These are phyloP conservation scores for Boletus tylopilopsis DNA, from an alignment of 768 basidiomycete species.

Conservation along the genomic window DNA sequence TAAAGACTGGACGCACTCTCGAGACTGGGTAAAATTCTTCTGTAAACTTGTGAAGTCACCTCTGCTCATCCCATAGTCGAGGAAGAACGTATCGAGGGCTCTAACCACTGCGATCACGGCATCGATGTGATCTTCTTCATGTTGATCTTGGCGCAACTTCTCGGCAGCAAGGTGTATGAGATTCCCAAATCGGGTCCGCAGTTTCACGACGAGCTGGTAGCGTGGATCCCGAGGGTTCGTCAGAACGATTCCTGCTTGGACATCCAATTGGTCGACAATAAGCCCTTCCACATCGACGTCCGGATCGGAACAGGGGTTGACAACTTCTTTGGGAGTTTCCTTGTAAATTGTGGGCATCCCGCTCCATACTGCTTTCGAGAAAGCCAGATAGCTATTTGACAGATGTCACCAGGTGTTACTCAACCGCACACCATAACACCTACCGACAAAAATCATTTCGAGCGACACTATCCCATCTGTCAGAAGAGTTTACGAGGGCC, in stretches of 20 bases:
- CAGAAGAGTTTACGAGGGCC: slow-evolving; percentile 46
- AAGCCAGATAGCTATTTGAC: slow-evolving; percentile 55
- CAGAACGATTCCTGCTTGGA: slow-evolving; percentile 72
- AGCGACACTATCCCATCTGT: slow-evolving; percentile 59
- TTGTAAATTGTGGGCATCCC: slow-evolving; percentile 71
- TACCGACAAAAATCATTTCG: slow-evolving; percentile 86
- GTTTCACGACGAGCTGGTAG: slow-evolving; percentile 57
- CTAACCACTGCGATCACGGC: slow-evolving; percentile 70
- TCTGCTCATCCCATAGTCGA: slow-evolving; percentile 65
- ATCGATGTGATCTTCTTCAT: slow-evolving; percentile 83
- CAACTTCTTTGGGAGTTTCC: slow-evolving; percentile 52
- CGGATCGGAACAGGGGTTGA: slow-evolving; percentile 53
- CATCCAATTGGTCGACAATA: slow-evolving; percentile 58
- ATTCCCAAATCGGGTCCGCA: slow-evolving; percentile 63
- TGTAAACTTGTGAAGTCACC: slow-evolving; percentile 58
- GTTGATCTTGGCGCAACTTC: slow-evolving; percentile 55
- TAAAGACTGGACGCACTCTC: slow-evolving; percentile 21
- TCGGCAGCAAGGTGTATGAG: slow-evolving; percentile 65
- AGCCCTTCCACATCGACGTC: slow-evolving; percentile 70
- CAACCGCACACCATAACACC: slow-evolving; percentile 10
- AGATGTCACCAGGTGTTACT: slow-evolving; percentile 1
- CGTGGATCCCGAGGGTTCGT: slow-evolving; percentile 70
- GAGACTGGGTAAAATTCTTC: slow-evolving; percentile 37
- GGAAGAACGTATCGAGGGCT: slow-evolving; percentile 71
- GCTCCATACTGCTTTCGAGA: slow-evolving; percentile 71